These are phyloP conservation scores for Gonapodya prolifera DNA, from an alignment of 192 early-diverging fungal species.

Conservation along the genomic window DNA sequence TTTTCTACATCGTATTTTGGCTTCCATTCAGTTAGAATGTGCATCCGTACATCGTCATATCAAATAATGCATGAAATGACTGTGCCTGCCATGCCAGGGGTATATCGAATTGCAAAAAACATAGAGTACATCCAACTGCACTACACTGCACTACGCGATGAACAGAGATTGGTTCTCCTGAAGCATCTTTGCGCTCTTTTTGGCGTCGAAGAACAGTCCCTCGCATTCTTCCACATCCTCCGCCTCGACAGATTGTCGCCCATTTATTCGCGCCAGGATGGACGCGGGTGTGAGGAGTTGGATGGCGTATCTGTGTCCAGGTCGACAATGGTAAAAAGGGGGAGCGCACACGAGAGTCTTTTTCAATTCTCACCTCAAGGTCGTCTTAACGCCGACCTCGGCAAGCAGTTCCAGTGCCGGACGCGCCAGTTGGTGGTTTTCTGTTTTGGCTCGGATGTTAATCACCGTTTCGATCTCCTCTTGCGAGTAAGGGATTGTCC, in stretches of 20 bases:
- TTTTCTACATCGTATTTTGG: too few relatives aligned
- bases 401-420: not conserved
- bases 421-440: not conserved
- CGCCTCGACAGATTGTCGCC: slow-evolving; percentile 61
- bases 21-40: too few relatives aligned
- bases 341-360: not conserved
- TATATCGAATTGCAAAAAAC: too few relatives aligned
- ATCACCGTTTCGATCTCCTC: slow-evolving; percentile 10
- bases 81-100: too few relatives aligned
- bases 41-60: too few relatives aligned
- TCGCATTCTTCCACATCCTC: slow-evolving; percentile 80
- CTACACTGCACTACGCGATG: not conserved
- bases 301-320: slow-evolving; percentile 62
- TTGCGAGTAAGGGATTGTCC: slow-evolving; percentile 10
- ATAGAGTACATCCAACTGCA: too few relatives aligned
- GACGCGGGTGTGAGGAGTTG: slow-evolving; percentile 87
- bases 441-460: slow-evolving; percentile 8
- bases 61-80: too few relatives aligned
- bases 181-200: slow-evolving; percentile 63
- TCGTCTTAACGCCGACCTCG: slow-evolving; percentile 9
- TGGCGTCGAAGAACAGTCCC: slow-evolving; percentile 80
- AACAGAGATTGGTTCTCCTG: slow-evolving; percentile 11
- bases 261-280: slow-evolving; percentile 76
- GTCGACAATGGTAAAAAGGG: not conserved
- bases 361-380: slow-evolving; percentile 17